Percentiles rank a stretch among this genome's conserved stretches.
Conservation (phyloP, 106 monocot species). For the Platanthera guangdongensis region DNA sequence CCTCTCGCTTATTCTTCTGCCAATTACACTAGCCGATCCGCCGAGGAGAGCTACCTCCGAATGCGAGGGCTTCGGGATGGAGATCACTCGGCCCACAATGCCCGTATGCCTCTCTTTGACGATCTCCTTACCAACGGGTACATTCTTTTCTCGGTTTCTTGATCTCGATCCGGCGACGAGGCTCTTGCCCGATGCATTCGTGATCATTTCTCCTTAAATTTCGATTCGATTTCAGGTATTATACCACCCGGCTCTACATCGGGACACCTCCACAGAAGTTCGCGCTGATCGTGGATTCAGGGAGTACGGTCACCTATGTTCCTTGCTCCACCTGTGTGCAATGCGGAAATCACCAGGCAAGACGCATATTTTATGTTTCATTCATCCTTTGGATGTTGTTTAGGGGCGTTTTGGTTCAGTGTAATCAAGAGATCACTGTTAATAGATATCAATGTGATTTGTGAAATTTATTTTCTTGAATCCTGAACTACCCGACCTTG, state of each 20-base stretch:
- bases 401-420: too few species aligned
- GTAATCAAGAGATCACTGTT: too few species aligned
- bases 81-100: slow-evolving; percentile 5
- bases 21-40: slow-evolving; percentile 1
- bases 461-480: too few species aligned
- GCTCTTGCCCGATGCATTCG: neutral
- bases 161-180: neutral
- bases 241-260: slow-evolving; percentile 54
- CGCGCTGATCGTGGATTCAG: slow-evolving; percentile 67
- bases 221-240: slow-evolving; percentile 36
- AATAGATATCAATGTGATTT: too few species aligned
- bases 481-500: too few species aligned
- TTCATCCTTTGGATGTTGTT: neutral
- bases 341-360: slow-evolving; percentile 69
- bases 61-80: neutral
- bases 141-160: neutral
- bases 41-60: neutral
- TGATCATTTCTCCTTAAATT: neutral
- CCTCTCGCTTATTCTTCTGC: neutral
- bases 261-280: slow-evolving; percentile 72
- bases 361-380: neutral
- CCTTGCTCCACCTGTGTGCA: slow-evolving; percentile 61
- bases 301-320: slow-evolving; percentile 74
- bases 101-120: slow-evolving; percentile 60
- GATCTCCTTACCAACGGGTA: slow-evolving; percentile 71